These are phyloP conservation scores for Venturia pyrina DNA, from an alignment of 2,329 filamentous ascomycete genomes.

Conservation along the genomic window DNA sequence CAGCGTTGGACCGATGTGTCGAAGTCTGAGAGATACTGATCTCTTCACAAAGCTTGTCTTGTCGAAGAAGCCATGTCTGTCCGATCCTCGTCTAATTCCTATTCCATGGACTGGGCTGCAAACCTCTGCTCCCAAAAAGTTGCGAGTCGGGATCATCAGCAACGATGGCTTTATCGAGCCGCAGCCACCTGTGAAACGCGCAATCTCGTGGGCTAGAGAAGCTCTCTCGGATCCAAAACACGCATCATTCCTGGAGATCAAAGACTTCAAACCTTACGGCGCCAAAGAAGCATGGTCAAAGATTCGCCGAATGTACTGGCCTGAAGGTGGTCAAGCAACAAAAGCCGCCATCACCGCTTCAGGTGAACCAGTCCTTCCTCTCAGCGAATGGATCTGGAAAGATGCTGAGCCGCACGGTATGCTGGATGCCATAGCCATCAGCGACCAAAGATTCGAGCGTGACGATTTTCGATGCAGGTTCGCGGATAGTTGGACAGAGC, in stretches of 20 bases:
- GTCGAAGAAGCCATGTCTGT: conserved; percentile 38
- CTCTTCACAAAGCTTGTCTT: conserved; percentile 33
- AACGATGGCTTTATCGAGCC: conserved; percentile 17
- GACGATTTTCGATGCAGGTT: conserved; percentile 37
- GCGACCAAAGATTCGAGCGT: conserved; percentile 30
- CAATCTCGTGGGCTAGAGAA: conserved; percentile 29
- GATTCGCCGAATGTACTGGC: conserved; percentile 43
- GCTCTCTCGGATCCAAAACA: conserved; percentile 29
- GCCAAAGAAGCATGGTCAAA: conserved; percentile 41
- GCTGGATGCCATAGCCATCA: conserved; percentile 33
- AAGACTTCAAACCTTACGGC: conserved; percentile 40
- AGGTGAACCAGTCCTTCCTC: conserved; percentile 48
- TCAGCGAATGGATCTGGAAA: conserved; percentile 49
- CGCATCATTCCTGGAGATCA: conserved; percentile 39
- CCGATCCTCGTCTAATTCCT: conserved; percentile 43
- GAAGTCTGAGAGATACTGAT: conserved; percentile 41
- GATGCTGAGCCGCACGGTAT: conserved; percentile 40
- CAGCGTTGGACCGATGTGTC: conserved; percentile 54
- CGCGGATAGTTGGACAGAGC: conserved; percentile 34
- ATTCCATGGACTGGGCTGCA: conserved; percentile 43
- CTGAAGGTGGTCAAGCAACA: conserved; percentile 49
- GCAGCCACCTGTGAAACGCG: conserved; percentile 15
- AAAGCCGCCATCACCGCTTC: conserved; percentile 39
- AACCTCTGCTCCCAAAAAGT: conserved; percentile 23
- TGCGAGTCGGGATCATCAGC: conserved; percentile 18